Evolutionary conservation across 345 rosid genomes (phyloP), one percentile per base, ranked within the genome.

Genomic region (Pugionium cornutum): DNA sequence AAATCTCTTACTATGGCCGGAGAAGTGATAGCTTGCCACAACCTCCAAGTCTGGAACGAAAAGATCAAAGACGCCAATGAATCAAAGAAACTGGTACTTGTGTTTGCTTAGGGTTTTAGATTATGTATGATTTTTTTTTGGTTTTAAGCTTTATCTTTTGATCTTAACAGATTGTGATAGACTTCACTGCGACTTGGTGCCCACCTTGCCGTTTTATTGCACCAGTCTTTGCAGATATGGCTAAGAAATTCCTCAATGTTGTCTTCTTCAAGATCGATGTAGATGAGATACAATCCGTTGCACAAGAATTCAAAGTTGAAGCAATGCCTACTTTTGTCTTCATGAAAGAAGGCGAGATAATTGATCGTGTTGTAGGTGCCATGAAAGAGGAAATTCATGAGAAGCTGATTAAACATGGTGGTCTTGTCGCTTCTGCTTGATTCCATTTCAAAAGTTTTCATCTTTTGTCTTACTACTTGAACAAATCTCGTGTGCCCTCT

Each of bases 251-350:
- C 59, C 73, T 79, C 2, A 27, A 68, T 41, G 85, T 75, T 25
- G 55, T 57, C 44, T 82, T 86, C 86, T 76, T 89, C 77, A 89
- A 86, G 82, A 83, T 86, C 28, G 96, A 86, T 63, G 87, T 89
- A 1, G 96, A 85, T 60, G 91, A 86, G 64, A 34, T 86, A 76
- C 80, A 87, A 82, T 18, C 64, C 1, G 88, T 87, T 58, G 84
- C 91, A 37, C 4, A 72, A 0, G 88, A 85, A 3, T 83, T 80
- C 80, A 76, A 66, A 5, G 80, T 87, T 56, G 85, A 84, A 68
- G 86, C 91, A 2, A 87, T 87, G 18, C 18, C 18, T 18, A 18
- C 18, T 18, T 18, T 18, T 18, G 18, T 18, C 18, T 18, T 18
- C 18, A 70, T 84, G 75, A 87, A 81, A 51, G 85, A 75, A 33